Evolutionary conservation across 1,284 basidiomycete genomes (phyloP), one percentile per base, ranked within the genome.

Genomic region (Trichosporon sp.): DNA sequence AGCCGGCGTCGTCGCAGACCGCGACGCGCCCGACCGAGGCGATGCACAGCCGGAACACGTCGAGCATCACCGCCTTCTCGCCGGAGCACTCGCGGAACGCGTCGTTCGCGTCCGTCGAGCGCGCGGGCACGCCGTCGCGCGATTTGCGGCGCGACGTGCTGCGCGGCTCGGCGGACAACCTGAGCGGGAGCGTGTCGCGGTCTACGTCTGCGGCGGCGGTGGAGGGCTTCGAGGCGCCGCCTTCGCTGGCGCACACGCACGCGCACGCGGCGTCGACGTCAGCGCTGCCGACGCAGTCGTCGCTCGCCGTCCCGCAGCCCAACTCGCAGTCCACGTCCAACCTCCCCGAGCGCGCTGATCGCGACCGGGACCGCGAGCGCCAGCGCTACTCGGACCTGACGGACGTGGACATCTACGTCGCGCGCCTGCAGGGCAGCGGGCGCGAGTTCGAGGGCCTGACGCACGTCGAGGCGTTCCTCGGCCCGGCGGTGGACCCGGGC

Each of bases 381-480:
- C 56, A 60, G 29, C 29, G 56, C 13, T 60, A 60, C 15, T 60
- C 42, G 1, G 66, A 68, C 25, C 32, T 68, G 11, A 89, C 89
- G 2, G 89, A 90, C 75, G 78, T 90, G 63, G 89, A 90, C 77
- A 75, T 89, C 18, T 83, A 89, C 11, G 85, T 88, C 18, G 85
- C 87, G 23, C 83, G 85, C 2, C 75, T 89, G 13, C 85, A 86
- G 21, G 86, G 85, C 31, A 79, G 77, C 69, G 86, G 86, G n/a
- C 75, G 83, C 29, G 85, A 88, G 74, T 89, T 88, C 77, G 89
- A 90, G 89, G 87, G 87, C 35, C 84, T 89, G 21, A 82, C 87
- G 25, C 83, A 87, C 65, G 83, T 91, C 38, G 85, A 86, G n/a
- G 87, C 89, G 65, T 87, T 91, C 76, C 82, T 90, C 53, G 89